Base-by-base conservation (phyloP, 2,329 filamentous ascomycete genomes). In the Cordyceps tenuipes region DNA sequence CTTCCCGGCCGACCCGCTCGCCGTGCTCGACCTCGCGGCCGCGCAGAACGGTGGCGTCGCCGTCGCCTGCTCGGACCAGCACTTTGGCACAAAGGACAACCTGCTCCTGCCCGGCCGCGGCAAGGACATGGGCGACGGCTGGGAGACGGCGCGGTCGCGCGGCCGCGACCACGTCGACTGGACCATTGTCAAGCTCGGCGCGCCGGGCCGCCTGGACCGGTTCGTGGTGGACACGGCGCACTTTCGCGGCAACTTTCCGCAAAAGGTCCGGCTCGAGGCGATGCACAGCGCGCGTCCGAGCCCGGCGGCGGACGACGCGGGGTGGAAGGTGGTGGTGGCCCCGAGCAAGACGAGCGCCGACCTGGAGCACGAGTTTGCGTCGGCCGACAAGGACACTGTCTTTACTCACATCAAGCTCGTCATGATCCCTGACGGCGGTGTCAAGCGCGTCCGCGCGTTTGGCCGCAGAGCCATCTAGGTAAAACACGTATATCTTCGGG, bases 401-500 rank as follows among this genome's bases (percentile, higher is more conserved):
- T 89, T 90, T 68, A 91, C 88, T 13, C 91, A 94, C 75, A 85
- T 92, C 23, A 97, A 96, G 81, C 78, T 97, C 71, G 89, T 90
- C 39, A 94, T 97, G 71, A 90, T 96, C 66, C 93, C 93, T 0
- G 92, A 97, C 73, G 92, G 93, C 39, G 92, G 93, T 26, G 89
- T 97, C 3, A 96, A 96, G 83, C 80, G 92, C 64, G 82, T 97
- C 65, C 83, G 91, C 58, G 71, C 68, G 41, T 73, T 73, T 67
- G 73, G 72, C 23, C 73, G 67, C 65, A 68, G 72, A 56, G 68
- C 63, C 49, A 52, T 59, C 47, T 63, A 61, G 54, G 44, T 53
- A 54, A 23, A n/a, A n/a, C n/a, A n/a, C n/a, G n/a, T n/a, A n/a
- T n/a, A n/a, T n/a, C n/a, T n/a, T n/a, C n/a, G n/a, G n/a, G n/a